Base-by-base conservation (phyloP, 345 rosid genomes). In the Eucalyptus virginea region DNA sequence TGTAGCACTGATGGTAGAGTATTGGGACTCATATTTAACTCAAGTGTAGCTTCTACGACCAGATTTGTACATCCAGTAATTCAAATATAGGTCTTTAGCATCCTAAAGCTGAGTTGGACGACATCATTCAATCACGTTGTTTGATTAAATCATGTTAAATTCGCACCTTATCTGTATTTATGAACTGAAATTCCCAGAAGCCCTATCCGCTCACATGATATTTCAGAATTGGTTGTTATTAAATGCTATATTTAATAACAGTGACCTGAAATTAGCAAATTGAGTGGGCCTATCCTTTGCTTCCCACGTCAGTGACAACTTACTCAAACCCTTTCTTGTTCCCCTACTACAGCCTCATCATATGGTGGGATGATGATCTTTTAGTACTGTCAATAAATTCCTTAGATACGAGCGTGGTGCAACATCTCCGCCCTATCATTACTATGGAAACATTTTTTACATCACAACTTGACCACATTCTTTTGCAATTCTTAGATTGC, bases 401-500 rank as follows among this genome's bases (percentile, higher is more conserved):
- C 16, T 72, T 40, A 19, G 11, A 19, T 19, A 37, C 2, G 15
- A 72, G 28, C 83, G 3, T 72, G 23, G 83, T 4, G 12, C 45
- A 72, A 19, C 12, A 24, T 37, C 83, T 37, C 45, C 9, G 6
- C 42, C 45, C 83, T 19, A 72, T 37, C 83, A 11, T 19, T 72
- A 6, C 83, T 2, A 11, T 72, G 83, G 47, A 72, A 37, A 21
- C 83, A 11, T 72, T 37, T 21, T 72, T 72, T 37, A 28, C 45
- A 72, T 72, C 83, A 1, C 83, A 37, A 37, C 15, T 37, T 37
- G 83, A 72, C 28, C 23, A 44, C 26, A 72, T 72, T 72, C 47
- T 72, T 72, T 72, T 11, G 16, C 83, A 21, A 72, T 42, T 21
- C 30, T 89, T 89, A 96, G 98, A 98, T 97, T 91, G 98, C 98